Conservation (phyloP, 441 rosid genomes). For the Gossypium schwendimanii region DNA sequence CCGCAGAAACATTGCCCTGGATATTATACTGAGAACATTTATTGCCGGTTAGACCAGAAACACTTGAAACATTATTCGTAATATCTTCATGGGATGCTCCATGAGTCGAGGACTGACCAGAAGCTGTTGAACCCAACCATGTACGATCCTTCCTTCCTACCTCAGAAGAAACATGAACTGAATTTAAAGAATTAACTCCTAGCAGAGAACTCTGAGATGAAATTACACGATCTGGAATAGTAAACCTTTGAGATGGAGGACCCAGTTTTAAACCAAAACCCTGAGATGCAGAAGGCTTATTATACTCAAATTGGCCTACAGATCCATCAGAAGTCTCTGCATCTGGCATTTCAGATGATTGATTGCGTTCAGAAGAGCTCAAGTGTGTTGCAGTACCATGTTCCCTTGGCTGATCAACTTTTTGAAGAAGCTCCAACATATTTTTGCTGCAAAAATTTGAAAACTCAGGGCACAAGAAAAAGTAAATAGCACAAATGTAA, state of each 20-base stretch:
- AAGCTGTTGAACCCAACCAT: constrained; percentile 37
- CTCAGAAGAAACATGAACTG: constrained; percentile 26
- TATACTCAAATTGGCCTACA: constrained; percentile 36
- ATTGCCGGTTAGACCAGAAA: constrained; percentile 24
- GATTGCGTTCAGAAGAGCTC: constrained; percentile 38
- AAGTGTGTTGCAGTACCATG: constrained; percentile 31
- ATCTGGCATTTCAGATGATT: constrained; percentile 36
- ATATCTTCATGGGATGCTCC: constrained; percentile 33
- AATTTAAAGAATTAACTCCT: constrained; percentile 24
- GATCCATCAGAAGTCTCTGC: constrained; percentile 47
- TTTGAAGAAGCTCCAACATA: constrained; percentile 78
- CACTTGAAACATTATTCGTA: constrained; percentile 21
- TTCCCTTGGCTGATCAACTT: constrained; percentile 62
- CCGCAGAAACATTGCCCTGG: constrained; percentile 27
- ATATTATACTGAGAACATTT: constrained; percentile 8
- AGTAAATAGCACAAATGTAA: background rate
- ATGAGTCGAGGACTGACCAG: constrained; percentile 36
- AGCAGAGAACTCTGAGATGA: constrained; percentile 36
- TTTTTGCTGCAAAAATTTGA: constrained; percentile 46
- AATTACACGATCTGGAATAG: constrained; percentile 27
- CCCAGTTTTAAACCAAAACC: constrained; percentile 73
- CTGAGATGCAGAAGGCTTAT: constrained; percentile 51
- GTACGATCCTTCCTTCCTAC: constrained; percentile 31
- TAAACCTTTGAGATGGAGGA: constrained; percentile 64
- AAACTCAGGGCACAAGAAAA: background rate